A percentile compares a stretch with the other conserved stretches of the same genome.
phyloP scores from a whole-genome alignment of 768 basidiomycete genomes.

The Podaxis sp. region DNA sequence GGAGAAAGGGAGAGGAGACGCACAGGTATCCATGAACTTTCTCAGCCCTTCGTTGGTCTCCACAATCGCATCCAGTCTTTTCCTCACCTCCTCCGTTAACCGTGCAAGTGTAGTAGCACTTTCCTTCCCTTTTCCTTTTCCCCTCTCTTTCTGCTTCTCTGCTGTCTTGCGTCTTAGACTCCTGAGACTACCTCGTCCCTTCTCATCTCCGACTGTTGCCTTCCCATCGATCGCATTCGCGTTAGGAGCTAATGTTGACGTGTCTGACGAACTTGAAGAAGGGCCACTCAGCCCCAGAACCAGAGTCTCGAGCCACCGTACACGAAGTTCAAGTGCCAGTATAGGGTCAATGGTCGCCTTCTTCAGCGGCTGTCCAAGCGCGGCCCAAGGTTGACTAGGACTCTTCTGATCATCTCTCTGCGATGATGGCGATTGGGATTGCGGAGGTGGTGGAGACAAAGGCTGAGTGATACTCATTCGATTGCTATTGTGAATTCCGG shows the following conservation, averaged over 20 bases:
- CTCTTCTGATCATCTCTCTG: background rate
- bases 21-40: constrained; percentile 76
- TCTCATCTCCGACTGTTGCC: constrained; percentile 26
- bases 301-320: constrained; percentile 81
- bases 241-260: background rate
- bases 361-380: constrained; percentile 18
- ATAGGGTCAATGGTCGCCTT: constrained; percentile 54
- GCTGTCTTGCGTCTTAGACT: constrained; percentile 20
- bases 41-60: constrained; percentile 70
- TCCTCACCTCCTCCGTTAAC: constrained; percentile 61
- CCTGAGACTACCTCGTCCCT: constrained; percentile 19
- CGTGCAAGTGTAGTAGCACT: constrained; percentile 57
- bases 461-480: constrained; percentile 4
- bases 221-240: constrained; percentile 30
- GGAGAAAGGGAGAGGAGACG: constrained; percentile 25
- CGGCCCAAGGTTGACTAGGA: constrained; percentile 4
- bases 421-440: background rate
- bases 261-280: too few species aligned
- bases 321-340: constrained; percentile 70
- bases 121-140: constrained; percentile 26
- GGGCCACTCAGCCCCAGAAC: constrained; percentile 55
- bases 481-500: constrained; percentile 19
- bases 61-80: constrained; percentile 54
- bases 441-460: constrained; percentile 21
- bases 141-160: constrained; percentile 33